Base-by-base conservation (phyloP, 495 filamentous ascomycete species). In the Elaphomyces granulatus region DNA sequence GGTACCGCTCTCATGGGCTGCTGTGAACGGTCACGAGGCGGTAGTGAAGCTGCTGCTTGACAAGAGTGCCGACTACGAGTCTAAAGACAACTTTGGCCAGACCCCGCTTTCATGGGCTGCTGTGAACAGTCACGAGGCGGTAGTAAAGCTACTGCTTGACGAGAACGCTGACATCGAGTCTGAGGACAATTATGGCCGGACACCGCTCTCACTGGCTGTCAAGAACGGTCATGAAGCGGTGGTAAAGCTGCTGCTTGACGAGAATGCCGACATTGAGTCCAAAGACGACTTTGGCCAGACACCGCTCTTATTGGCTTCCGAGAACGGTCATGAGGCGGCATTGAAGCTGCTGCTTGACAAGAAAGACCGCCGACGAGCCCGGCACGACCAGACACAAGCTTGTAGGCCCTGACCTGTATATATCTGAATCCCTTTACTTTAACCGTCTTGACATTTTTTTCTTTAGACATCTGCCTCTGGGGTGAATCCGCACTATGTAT, bases 71-170 rank as follows among this genome's bases (percentile, higher is more conserved):
- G 40, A 54, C 4, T 20, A 52, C 8, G 47, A 61, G 33, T 23
- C 26, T 1, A 36, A 26, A 12, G 49, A 48, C 16, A 40, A 39
- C 6, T 19, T 45, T 17, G 48, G 45, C 15, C 43, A 38, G 9
- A 56, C 49, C 8, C 51, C 53, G 8, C 41, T 56, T 10, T 41
- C 44, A 32, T 49, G 47, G 40, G 53, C 51, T 14, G 30, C 51
- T 36, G 32, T 17, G 3, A 44, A 45, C 6, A 8, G 52, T 32
- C 26, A 26, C n/a, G 18, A 32, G 8, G 45, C 53, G 4, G 48
- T 45, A 23, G 36, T 53, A 16, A 41, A 32, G 32, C 15, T 55
- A 2, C 46, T 58, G n/a, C 30, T 58, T 8, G 34, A 45, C 8
- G 38, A 43, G 8, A 48, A 44, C 12, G 46, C 53, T n/a, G 48